Conservation (phyloP, 192 early-diverging fungal genomes). For the Chytriomyces sp. region DNA sequence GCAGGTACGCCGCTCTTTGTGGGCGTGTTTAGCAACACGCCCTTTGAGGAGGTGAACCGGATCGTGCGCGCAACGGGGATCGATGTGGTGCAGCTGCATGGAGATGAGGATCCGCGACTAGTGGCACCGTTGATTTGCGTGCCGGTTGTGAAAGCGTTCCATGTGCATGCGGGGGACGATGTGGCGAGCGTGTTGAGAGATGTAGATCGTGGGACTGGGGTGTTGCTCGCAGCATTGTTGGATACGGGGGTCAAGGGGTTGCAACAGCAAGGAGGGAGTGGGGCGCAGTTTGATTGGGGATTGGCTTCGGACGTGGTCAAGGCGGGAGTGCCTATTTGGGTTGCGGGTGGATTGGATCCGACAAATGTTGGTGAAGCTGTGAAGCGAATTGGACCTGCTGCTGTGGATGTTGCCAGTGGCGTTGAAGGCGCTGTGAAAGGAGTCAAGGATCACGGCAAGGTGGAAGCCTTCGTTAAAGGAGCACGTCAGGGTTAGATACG, state of each 20-base stretch:
- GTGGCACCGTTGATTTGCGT: conserved; percentile 69
- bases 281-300: conserved; percentile 84
- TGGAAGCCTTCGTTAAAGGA: conserved; percentile 65
- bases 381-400: conserved; percentile 68
- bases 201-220: conserved; percentile 12
- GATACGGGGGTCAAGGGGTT: conserved; percentile 63
- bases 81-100: conserved; percentile 95
- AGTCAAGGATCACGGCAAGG: conserved; percentile 79
- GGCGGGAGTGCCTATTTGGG: conserved; percentile 68
- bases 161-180: conserved; percentile 64
- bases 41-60: conserved; percentile 71
- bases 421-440: conserved; percentile 74
- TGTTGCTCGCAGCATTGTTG: conserved; percentile 37
- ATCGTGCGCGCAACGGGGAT: conserved; percentile 67
- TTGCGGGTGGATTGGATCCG: conserved; percentile 88
- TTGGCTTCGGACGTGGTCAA: conserved; percentile 61
- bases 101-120: conserved; percentile 67
- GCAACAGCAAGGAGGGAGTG: conserved; percentile 72
- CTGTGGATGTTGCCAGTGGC: conserved; percentile 93
- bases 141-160: conserved; percentile 89
- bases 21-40: conserved; percentile 92
- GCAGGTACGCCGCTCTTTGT: conserved; percentile 75
- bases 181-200: conserved; percentile 33
- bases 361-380: conserved; percentile 82
- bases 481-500: neutral